These are phyloP conservation scores for Nitzschia sp. DNA, from an alignment of 108 stramenopile genomes.

Conservation along the genomic window DNA sequence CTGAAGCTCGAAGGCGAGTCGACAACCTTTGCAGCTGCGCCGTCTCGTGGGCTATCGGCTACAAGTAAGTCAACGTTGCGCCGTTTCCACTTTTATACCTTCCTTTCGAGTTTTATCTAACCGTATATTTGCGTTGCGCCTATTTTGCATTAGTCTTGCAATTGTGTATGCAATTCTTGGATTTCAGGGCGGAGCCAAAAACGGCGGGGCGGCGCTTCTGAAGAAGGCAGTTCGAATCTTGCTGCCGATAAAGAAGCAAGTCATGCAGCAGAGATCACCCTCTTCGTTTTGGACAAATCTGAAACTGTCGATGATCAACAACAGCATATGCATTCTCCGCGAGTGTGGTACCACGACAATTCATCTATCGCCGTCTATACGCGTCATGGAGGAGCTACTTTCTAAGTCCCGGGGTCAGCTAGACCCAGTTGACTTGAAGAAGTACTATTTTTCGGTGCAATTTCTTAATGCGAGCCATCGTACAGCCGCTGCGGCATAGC, in stretches of 20 bases:
- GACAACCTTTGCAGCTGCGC: slow-evolving; percentile 1
- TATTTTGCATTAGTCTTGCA: background rate
- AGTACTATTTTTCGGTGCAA: slow-evolving; percentile 14
- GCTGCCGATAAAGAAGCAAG: background rate
- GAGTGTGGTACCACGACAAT: background rate
- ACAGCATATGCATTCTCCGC: slow-evolving; percentile 4
- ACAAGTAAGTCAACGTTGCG: slow-evolving; percentile 8
- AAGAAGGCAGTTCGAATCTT: background rate
- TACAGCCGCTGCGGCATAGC: slow-evolving; percentile 10
- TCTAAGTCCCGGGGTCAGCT: background rate
- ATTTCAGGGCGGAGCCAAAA: background rate
- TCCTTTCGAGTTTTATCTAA: background rate
- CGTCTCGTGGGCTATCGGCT: slow-evolving; percentile 10
- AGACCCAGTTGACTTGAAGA: slow-evolving; percentile 3
- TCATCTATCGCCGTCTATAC: background rate
- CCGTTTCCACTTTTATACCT: background rate
- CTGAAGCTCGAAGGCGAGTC: background rate
- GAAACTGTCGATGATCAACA: slow-evolving; percentile 11
- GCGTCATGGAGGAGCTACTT: slow-evolving; percentile 4
- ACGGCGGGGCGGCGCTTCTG: background rate
- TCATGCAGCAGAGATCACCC: background rate
- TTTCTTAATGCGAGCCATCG: background rate
- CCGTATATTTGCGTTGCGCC: background rate
- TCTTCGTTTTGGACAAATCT: slow-evolving; percentile 11
- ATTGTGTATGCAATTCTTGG: background rate